Percentiles rank a stretch among this genome's conserved stretches.
Conservation (phyloP, 2,329 filamentous ascomycete species). For the Aureobasidium sp. region DNA sequence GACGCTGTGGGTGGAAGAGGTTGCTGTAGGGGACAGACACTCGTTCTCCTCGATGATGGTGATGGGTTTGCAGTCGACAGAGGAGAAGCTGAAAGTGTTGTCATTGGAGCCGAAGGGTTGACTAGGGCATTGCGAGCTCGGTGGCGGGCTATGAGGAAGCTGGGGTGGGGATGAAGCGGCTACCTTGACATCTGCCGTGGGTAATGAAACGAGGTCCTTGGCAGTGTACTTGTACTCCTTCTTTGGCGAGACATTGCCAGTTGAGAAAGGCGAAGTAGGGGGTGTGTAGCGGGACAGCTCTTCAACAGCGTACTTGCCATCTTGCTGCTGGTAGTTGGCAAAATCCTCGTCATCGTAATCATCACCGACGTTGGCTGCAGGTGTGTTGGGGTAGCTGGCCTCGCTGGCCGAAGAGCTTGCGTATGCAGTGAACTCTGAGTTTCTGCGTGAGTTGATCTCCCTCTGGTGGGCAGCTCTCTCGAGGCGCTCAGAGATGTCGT, state of each 20-base stretch:
- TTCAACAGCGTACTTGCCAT: conserved; percentile 10
- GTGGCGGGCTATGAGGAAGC: conserved; percentile 1
- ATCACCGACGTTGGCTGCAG: conserved; percentile 4
- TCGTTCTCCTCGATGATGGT: conserved; percentile 6
- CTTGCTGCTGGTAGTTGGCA: conserved; percentile 7
- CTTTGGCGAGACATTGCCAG: conserved; percentile 3
- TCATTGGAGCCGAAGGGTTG: conserved; percentile 1
- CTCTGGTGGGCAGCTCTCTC: conserved; percentile 49
- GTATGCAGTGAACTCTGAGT: conserved; percentile 10
- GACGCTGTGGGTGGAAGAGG: neutral
- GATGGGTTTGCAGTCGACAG: conserved; percentile 15
- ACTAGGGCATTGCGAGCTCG: conserved; percentile 10
- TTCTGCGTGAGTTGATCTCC: conserved; percentile 25
- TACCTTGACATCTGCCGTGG: neutral
- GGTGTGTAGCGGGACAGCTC: conserved; percentile 12
- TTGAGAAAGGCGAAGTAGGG: conserved; percentile 14
- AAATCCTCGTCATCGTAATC: conserved; percentile 12
- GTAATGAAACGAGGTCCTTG: neutral
- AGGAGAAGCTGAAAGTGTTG: conserved; percentile 13
- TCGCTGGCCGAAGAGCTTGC: conserved; percentile 14
- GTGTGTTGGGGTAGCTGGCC: conserved; percentile 14
- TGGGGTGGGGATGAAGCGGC: conserved; percentile 3
- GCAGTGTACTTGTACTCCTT: neutral
- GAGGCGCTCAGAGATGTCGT: conserved; percentile 48
- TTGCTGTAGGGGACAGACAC: conserved; percentile 8